Base-by-base conservation (phyloP, 352 stramenopile species). In the Pythium coloratum region DNA sequence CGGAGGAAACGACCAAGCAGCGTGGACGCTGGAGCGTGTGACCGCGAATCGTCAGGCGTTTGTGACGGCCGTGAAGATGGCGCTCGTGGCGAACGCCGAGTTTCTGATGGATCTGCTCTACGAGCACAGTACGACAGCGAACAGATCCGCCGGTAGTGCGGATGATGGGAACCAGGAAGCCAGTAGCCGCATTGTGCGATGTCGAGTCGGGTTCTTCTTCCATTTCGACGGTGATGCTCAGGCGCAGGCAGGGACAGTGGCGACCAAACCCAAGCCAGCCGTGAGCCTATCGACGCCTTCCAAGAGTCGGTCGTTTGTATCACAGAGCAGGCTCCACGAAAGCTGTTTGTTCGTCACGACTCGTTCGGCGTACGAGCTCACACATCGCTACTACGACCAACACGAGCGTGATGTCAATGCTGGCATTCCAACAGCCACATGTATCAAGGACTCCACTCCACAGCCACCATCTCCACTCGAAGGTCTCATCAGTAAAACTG, bases 41-140 rank as follows among this genome's bases (percentile, higher is more conserved):
- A 64, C 34, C 0, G 44, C 63, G 34, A 84, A 76, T 26, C 76
- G 77, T n/a, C 66, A 61, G 2, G 67, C 61, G n/a, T 89, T 87
- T 61, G 32, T 73, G 26, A 75, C 67, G 9, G 78, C 75, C 33
- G 71, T 89, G 32, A 87, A 89, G 51, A 71, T 67, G 10, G 78
- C 75, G 34, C 60, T 89, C 7, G 75, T 86, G 16, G 62, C 10
- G 20, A 69, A 72, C 26, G 70, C 68, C 7, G 54, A 56, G 6
- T 76, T 86, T n/a, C 38, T 53, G 20, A 61, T 82, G 5, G 65
- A 71, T 6, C 28, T 64, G 30, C n/a, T 60, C 2, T 70, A 59
- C 46, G 34, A 62, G 34, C 18, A 24, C 1, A 51, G 20, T 6
- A 28, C 44, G 6, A 9, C 18, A 1, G 44, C 2, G 6, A 51